A percentile compares a stretch with the other conserved stretches of the same genome.
These are phyloP conservation scores for Aspergillus clavatus DNA, from an alignment of 2,329 filamentous ascomycete species.

Conservation along the genomic window DNA sequence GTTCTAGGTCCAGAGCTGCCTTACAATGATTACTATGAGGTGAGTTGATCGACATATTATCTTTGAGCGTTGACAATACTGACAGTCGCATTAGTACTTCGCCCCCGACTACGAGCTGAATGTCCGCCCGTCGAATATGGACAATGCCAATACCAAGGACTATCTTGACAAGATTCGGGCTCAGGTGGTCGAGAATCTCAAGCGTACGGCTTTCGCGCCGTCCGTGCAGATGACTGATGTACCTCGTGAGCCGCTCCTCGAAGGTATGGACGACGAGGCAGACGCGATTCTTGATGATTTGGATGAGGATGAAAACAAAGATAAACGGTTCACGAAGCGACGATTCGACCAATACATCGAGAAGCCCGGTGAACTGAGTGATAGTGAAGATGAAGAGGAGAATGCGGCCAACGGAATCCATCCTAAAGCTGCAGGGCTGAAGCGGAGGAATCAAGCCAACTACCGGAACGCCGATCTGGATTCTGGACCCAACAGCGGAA, in stretches of 20 bases:
- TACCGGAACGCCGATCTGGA: conserved; percentile 55
- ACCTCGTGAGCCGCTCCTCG: conserved; percentile 51
- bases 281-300: conserved; percentile 63
- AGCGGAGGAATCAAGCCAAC: conserved; percentile 57
- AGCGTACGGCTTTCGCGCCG: conserved; percentile 57
- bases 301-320: conserved; percentile 82
- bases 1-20: conserved; percentile 78
- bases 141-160: conserved; percentile 64
- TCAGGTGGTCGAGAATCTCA: conserved; percentile 63
- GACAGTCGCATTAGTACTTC: conserved; percentile 51
- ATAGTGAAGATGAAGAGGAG: conserved; percentile 86
- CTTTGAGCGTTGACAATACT: not conserved
- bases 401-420: conserved; percentile 64
- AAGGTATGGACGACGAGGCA: conserved; percentile 59
- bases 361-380: conserved; percentile 75
- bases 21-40: conserved; percentile 92
- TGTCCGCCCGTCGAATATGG: conserved; percentile 67
- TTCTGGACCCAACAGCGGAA: conserved; percentile 50
- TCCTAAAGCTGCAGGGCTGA: conserved; percentile 45
- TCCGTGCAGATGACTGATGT: conserved; percentile 63
- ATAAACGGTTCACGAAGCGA: conserved; percentile 74
- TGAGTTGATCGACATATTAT: conserved; percentile 22
- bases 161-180: conserved; percentile 64
- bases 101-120: conserved; percentile 66
- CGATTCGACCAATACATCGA: conserved; percentile 74